Percentiles rank a stretch among this genome's conserved stretches.
These are phyloP conservation scores for Plasmodium billcollinsi DNA, from an alignment of 169 alveolate species.

Conservation along the genomic window DNA sequence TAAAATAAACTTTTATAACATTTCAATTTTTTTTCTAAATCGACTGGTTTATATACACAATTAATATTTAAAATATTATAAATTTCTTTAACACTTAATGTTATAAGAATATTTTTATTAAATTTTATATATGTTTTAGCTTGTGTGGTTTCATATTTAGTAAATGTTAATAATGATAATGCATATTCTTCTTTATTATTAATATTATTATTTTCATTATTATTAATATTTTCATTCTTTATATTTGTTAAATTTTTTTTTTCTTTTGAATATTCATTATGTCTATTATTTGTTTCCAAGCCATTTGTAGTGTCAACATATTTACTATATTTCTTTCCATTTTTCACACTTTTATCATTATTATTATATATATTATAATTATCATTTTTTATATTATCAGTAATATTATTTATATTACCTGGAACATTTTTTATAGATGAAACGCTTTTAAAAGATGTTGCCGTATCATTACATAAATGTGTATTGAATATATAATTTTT, in stretches of 20 bases:
- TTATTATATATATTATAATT: not conserved
- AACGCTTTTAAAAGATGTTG: not conserved
- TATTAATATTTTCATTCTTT: not conserved
- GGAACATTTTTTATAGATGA: not conserved
- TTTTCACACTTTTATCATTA: not conserved
- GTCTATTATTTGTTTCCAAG: not conserved
- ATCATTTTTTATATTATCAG: too few species aligned
- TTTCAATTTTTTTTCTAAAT: slow-evolving; percentile 60
- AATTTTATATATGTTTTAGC: slow-evolving; percentile 24
- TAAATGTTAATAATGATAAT: slow-evolving; percentile 18
- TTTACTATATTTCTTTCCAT: too few species aligned
- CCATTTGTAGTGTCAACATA: too few species aligned
- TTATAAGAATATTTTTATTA: slow-evolving; percentile 24
- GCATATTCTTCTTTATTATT: slow-evolving; percentile 1
- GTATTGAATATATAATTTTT: slow-evolving; percentile 25
- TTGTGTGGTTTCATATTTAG: slow-evolving; percentile 60
- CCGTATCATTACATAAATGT: slow-evolving; percentile 3
- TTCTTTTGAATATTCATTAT: not conserved
- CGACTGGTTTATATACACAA: slow-evolving; percentile 19
- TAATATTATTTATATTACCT: not conserved
- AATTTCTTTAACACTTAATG: slow-evolving; percentile 47
- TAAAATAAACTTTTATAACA: slow-evolving; percentile 25
- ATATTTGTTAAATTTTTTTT: not conserved
- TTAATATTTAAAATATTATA: slow-evolving; percentile 39
- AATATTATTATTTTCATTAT: not conserved